Conservation (phyloP, 2,329 filamentous ascomycete genomes). For the Pseudogymnoascus verrucosus region DNA sequence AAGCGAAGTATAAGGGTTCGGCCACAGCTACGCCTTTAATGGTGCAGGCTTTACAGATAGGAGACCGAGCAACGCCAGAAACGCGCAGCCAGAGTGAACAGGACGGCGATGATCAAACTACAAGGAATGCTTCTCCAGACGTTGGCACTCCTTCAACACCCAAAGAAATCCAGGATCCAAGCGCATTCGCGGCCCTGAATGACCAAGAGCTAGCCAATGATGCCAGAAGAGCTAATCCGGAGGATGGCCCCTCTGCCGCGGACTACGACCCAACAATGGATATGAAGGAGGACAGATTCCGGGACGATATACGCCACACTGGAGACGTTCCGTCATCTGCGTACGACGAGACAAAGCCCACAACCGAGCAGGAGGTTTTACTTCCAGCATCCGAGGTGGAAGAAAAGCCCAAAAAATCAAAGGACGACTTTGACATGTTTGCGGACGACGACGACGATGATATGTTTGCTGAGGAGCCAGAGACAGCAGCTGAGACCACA, state of each 20-base stretch:
- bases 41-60: slow-evolving; percentile 48
- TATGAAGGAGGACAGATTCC: slow-evolving; percentile 74
- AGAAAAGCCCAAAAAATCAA: slow-evolving; percentile 34
- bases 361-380: slow-evolving; percentile 43
- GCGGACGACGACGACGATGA: slow-evolving; percentile 68
- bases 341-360: slow-evolving; percentile 51
- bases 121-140: slow-evolving; percentile 26
- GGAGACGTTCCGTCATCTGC: slow-evolving; percentile 45
- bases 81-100: slow-evolving; percentile 19
- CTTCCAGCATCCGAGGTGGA: slow-evolving; percentile 28
- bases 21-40: slow-evolving; percentile 65
- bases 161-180: slow-evolving; percentile 25
- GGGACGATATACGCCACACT: slow-evolving; percentile 57
- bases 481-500: slow-evolving; percentile 30
- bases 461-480: slow-evolving; percentile 51
- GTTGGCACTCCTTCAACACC: slow-evolving; percentile 30
- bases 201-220: slow-evolving; percentile 61
- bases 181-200: slow-evolving; percentile 51
- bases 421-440: slow-evolving; percentile 80
- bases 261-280: slow-evolving; percentile 87
- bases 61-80: slow-evolving; percentile 26
- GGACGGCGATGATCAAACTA: slow-evolving; percentile 16
- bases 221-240: slow-evolving; percentile 32
- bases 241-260: slow-evolving; percentile 78
- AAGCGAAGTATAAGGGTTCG: slow-evolving; percentile 68